A percentile compares a stretch with the other conserved stretches of the same genome.
Evolutionary conservation across 257 asterid species (phyloP).

Genomic region (Fraxinus quadrangulata): DNA sequence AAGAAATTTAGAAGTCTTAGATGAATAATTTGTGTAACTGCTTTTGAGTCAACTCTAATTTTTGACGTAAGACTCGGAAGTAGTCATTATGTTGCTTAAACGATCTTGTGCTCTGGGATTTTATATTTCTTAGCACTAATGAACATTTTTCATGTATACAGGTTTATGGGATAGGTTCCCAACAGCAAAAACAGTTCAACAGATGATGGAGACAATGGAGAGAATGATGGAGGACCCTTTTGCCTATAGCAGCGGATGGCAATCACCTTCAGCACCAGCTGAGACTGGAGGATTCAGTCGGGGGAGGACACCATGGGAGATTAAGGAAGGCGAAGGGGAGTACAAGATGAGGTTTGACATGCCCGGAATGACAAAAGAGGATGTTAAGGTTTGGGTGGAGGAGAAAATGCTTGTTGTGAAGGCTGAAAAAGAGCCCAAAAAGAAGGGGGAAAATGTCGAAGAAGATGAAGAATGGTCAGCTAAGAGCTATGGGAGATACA

Average conservation of each 20-base stretch:
- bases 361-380: constrained; percentile 77
- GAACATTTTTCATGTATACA: constrained; percentile 6
- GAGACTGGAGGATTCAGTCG: constrained; percentile 43
- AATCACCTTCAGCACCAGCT: constrained; percentile 10
- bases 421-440: constrained; percentile 50
- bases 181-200: constrained; percentile 71
- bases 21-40: no score
- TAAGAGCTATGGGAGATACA: constrained; percentile 64
- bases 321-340: constrained; percentile 57
- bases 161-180: constrained; percentile 81
- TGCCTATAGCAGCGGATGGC: constrained; percentile 36
- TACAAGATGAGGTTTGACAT: constrained; percentile 77
- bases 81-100: no score
- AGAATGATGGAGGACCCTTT: constrained; percentile 64
- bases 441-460: constrained; percentile 9
- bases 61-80: no score
- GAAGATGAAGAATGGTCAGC: constrained; percentile 56
- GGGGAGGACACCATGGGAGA: constrained; percentile 83
- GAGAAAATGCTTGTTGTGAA: constrained; percentile 66
- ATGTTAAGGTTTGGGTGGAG: constrained; percentile 70
- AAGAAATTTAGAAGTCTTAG: no score
- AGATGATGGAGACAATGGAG: constrained; percentile 86
- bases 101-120: background rate
- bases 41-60: no score
- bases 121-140: background rate